Base-by-base conservation (phyloP, 1,139 yeast species). In the Tardiomyces depauwii region DNA sequence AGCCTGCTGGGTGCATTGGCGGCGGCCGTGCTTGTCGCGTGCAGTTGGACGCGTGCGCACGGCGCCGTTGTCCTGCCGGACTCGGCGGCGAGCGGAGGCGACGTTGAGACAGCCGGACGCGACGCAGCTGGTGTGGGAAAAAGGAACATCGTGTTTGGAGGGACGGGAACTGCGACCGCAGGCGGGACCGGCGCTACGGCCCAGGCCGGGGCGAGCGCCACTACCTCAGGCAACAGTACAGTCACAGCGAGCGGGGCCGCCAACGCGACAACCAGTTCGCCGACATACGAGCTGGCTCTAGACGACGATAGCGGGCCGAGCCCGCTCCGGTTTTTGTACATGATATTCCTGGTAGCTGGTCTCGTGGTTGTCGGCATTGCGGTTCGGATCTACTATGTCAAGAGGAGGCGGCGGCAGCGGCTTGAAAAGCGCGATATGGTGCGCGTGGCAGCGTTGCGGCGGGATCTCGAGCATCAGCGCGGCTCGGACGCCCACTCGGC, bases 301-400 rank as follows among this genome's bases (percentile, higher is more conserved):
- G 42, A 44, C 10, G 39, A 27, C 16, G 19, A 27, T 23, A 36
- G 16, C 28, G 53, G 51, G 2, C 42, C 55, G 2, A 49, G 40
- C 49, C 38, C 46, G 36, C 51, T 58, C 28, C 51, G 53, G 44
- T 59, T 56, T 42, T 51, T 59, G 30, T 59, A 56, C 42, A 48
- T 59, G 39, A 51, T 59, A 21, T 56, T 59, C 40, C 51, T 59
- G 38, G 51, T 58, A 2, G 47, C 56, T 9, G 61, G 54, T 19
- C 45, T 58, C n/a, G 47, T 58, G n/a, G 52, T 58, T 9, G 21
- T 52, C 6, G 61, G 51, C 7, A 42, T 59, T 10, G 51, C 56
- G 5, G 55, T 53, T 1, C 50, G 61, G 9, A 41, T 49, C 10
- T 42, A 53, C 36, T 44, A 56, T 25, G 46, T 53, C 38, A 59